phyloP scores from a whole-genome alignment of 495 filamentous ascomycete species.

The Platismatia glauca region DNA sequence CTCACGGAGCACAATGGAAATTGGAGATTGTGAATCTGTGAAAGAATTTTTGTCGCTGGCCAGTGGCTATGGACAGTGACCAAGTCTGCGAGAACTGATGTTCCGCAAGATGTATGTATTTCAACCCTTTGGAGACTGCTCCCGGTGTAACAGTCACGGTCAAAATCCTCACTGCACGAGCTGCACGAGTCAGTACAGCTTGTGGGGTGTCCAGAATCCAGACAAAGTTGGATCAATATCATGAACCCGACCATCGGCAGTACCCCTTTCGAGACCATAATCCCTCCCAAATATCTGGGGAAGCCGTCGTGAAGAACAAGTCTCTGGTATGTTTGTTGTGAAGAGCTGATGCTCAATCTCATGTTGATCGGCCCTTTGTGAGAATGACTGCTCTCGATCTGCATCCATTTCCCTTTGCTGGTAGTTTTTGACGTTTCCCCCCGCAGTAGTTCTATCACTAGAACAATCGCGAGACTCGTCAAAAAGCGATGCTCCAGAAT shows the following conservation, averaged over 20 bases:
- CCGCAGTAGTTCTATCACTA: not conserved
- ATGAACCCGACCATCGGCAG: not conserved
- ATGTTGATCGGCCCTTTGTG: not conserved
- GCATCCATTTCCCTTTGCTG: too few relatives aligned
- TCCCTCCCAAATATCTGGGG: not conserved
- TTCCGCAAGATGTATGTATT: not conserved
- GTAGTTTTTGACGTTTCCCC: not conserved
- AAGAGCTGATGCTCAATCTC: not conserved
- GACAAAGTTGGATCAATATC: not conserved
- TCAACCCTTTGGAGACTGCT: not conserved
- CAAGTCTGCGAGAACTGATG: too few relatives aligned
- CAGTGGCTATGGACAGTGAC: too few relatives aligned
- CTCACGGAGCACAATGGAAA: too few relatives aligned
- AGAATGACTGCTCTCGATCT: not conserved
- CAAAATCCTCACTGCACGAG: not conserved
- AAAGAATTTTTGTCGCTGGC: too few relatives aligned
- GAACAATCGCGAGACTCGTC: not conserved
- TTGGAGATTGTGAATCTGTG: too few relatives aligned
- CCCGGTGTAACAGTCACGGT: not conserved
- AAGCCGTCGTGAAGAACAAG: not conserved
- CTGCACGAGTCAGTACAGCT: constrained; percentile 1
- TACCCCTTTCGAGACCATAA: not conserved
- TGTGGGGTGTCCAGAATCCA: constrained; percentile 13
- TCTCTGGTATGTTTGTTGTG: not conserved
- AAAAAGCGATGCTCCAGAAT: not conserved